Evolutionary conservation across 1,284 basidiomycete genomes (phyloP).

Genomic region (Heliocybe sulcata): DNA sequence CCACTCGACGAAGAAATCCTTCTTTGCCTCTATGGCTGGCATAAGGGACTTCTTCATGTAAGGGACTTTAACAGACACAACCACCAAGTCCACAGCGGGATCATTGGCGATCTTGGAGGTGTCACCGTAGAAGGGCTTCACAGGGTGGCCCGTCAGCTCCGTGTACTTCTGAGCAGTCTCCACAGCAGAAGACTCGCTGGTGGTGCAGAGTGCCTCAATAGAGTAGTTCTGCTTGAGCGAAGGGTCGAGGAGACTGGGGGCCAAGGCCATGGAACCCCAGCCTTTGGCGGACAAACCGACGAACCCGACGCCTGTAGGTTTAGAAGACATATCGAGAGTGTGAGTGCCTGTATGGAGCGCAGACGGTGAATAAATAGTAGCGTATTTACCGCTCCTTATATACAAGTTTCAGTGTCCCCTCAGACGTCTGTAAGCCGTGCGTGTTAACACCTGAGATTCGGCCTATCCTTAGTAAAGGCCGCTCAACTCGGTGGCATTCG

Average conservation of each 20-base stretch:
- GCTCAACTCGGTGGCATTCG: too few species aligned
- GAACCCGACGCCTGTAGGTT: slow-evolving; percentile 22
- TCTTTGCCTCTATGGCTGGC: slow-evolving; percentile 26
- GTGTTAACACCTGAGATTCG: too few species aligned
- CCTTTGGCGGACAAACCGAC: slow-evolving; percentile 26
- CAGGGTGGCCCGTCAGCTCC: slow-evolving; percentile 10
- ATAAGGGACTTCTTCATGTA: slow-evolving; percentile 19
- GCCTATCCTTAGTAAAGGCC: too few species aligned
- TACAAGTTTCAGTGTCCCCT: too few species aligned
- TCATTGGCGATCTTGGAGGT: slow-evolving; percentile 21
- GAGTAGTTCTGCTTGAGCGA: slow-evolving; percentile 14
- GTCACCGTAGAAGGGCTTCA: slow-evolving; percentile 22
- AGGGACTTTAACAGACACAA: slow-evolving; percentile 23
- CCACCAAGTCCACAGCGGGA: slow-evolving; percentile 28
- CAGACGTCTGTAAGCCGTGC: too few species aligned
- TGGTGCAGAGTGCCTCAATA: slow-evolving; percentile 21
- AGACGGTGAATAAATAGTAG: too few species aligned
- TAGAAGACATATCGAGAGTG: neutral
- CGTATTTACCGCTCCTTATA: too few species aligned
- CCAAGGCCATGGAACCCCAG: slow-evolving; percentile 20
- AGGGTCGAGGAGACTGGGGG: slow-evolving; percentile 15
- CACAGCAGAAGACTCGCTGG: slow-evolving; percentile 18
- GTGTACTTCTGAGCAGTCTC: slow-evolving; percentile 20
- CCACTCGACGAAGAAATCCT: slow-evolving; percentile 33
- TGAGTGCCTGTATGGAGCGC: too few species aligned